Conservation (phyloP, 1,139 yeast species). For the Nematodospora anomalae region DNA sequence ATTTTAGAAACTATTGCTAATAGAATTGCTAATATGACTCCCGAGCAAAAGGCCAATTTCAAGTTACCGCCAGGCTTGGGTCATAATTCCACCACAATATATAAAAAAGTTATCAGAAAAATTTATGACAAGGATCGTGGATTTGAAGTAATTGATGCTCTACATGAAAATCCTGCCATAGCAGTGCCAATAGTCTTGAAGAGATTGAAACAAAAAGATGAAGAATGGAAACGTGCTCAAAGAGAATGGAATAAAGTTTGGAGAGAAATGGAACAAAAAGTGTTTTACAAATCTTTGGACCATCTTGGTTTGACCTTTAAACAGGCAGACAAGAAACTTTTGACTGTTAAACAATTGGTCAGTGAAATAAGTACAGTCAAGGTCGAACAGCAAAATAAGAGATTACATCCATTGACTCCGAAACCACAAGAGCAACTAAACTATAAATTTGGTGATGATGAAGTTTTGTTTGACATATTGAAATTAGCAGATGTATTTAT, state of each 20-base stretch:
- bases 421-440: conserved; percentile 79
- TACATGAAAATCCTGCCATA: conserved; percentile 91
- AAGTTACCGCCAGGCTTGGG: conserved; percentile 93
- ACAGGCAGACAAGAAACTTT: conserved; percentile 89
- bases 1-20: conserved; percentile 94
- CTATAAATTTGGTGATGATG: conserved; percentile 64
- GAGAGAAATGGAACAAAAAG: conserved; percentile 97
- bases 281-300: conserved; percentile 88
- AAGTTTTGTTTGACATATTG: conserved; percentile 71
- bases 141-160: conserved; percentile 90
- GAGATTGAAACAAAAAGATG: conserved; percentile 94
- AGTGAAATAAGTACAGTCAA: conserved; percentile 91
- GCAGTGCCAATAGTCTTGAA: conserved; percentile 93
- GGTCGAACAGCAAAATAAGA: conserved; percentile 76
- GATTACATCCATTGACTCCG: conserved; percentile 85
- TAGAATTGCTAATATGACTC: conserved; percentile 88
- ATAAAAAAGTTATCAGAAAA: conserved; percentile 88
- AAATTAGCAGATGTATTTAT: conserved; percentile 70
- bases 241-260: conserved; percentile 99
- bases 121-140: conserved; percentile 94
- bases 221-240: conserved; percentile 98
- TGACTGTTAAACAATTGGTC: conserved; percentile 86
- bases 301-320: conserved; percentile 94
- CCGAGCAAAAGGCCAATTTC: conserved; percentile 83
- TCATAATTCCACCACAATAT: conserved; percentile 84